Evolutionary conservation across 2,329 filamentous ascomycete genomes (phyloP).

Genomic region (Pleoardoris graminearum): DNA sequence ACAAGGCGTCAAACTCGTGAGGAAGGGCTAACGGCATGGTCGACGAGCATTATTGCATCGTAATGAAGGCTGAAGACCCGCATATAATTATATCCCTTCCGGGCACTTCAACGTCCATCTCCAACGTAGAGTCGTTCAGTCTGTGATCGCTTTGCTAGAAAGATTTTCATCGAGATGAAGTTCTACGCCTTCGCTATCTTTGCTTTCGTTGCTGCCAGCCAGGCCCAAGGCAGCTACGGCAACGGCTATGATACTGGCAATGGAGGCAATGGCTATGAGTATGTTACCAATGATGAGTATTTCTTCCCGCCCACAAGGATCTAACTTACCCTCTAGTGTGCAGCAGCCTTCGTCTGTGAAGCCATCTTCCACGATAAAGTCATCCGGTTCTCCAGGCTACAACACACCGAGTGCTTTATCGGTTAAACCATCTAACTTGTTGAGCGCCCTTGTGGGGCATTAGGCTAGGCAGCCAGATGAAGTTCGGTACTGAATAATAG

Average conservation of each 20-base stretch:
- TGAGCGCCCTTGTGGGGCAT: too few species aligned
- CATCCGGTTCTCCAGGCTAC: background rate
- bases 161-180: background rate
- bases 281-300: background rate
- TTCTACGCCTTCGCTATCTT: background rate
- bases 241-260: background rate
- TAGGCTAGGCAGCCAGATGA: too few species aligned
- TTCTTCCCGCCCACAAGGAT: background rate
- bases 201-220: background rate
- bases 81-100: background rate
- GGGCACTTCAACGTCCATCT: background rate
- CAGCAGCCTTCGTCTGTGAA: background rate
- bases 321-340: background rate
- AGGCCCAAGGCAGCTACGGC: background rate
- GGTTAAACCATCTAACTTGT: background rate
- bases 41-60: too few species aligned
- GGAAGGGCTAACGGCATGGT: too few species aligned
- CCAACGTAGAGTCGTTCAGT: background rate
- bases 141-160: background rate
- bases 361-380: background rate
- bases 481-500: too few species aligned
- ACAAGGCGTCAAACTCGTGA: background rate
- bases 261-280: background rate
- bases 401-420: background rate
- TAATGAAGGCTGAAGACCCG: too few species aligned